Base-by-base conservation (phyloP, 2,329 filamentous ascomycete species). In the Sporothrix phasma region DNA sequence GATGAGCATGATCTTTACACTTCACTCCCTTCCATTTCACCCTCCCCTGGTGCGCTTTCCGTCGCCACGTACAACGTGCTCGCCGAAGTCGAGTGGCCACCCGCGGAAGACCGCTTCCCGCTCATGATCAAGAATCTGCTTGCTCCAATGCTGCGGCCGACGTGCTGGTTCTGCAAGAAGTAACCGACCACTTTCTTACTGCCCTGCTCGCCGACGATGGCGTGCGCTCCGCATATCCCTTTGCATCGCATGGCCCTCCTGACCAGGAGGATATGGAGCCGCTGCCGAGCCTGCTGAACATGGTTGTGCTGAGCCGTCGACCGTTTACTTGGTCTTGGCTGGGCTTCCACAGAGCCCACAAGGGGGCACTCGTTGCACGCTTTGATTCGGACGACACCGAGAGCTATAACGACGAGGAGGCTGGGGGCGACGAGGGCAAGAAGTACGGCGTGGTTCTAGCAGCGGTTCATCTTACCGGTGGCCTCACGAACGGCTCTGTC, bases 131-230 rank as follows among this genome's bases (percentile, higher is more conserved):
- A 72, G 6, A 81, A 77, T 63, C 71, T 84, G 2, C 69, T 83
- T 4, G 76, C 77, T 0, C 70, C 4, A 71, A 73, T 7, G 79
- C 79, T 3, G 65, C 69, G 0, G 75, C 81, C 7, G 80, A 84
- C 64, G 72, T 82, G 3, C 67, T 83, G 8, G 74, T 83, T 3
- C 76, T 89, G 5, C 80, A 88, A 70, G 86, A 88, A 73, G 82
- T 88, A 1, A 86, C 84, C 0, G 85, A 88, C 66, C 78, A 83
- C 46, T 87, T 88, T 66, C 77, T 89, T 0, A 76, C 78, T 0
- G 79, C 78, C 64, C 74, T 89, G 0, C 79, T 88, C 1, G 69
- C 70, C 2, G 71, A 82, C 63, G 65, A 73, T 2, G 69, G 73
- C 2, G 74, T 88, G 26, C 76, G 77, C 31, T 67, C 72, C 11